These are phyloP conservation scores for Nepenthes mirabilis DNA, from an alignment of 148 eudicot species.

Conservation along the genomic window DNA sequence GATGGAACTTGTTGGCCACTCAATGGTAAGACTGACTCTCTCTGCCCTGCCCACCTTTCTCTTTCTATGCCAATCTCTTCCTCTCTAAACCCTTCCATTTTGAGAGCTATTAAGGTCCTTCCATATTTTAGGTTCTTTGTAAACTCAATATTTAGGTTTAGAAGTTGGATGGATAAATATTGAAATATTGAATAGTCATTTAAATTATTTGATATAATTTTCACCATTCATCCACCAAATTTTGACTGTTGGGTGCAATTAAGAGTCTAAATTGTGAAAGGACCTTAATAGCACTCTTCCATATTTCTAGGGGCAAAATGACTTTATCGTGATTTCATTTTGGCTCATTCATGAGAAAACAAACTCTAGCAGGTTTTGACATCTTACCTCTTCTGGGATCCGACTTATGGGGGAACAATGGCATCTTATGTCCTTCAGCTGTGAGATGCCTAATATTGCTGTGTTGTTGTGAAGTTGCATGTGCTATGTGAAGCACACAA, in stretches of 20 bases:
- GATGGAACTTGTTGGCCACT: constrained; percentile 60
- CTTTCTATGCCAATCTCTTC: too few relatives aligned
- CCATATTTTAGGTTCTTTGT: neutral
- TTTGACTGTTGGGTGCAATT: too few relatives aligned
- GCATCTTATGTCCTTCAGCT: constrained; percentile 48
- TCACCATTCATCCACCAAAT: too few relatives aligned
- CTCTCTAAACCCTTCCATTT: too few relatives aligned
- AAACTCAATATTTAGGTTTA: too few relatives aligned
- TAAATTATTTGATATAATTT: neutral
- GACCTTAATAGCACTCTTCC: neutral
- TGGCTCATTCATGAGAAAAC: neutral
- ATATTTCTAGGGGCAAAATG: neutral
- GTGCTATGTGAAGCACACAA: too few relatives aligned
- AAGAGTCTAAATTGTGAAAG: too few relatives aligned
- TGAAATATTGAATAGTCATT: too few relatives aligned
- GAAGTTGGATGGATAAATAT: too few relatives aligned
- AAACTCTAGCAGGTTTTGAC: constrained; percentile 35
- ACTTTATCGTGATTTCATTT: neutral
- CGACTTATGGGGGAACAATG: constrained; percentile 49
- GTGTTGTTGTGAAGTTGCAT: neutral
- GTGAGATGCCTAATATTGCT: constrained; percentile 3
- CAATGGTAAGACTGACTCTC: constrained; percentile 36
- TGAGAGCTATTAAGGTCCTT: too few relatives aligned
- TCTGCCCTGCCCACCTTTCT: too few relatives aligned
- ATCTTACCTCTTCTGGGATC: constrained; percentile 50